These are phyloP conservation scores for Euphorbia neoarborescens DNA, from an alignment of 441 rosid genomes.

Conservation along the genomic window DNA sequence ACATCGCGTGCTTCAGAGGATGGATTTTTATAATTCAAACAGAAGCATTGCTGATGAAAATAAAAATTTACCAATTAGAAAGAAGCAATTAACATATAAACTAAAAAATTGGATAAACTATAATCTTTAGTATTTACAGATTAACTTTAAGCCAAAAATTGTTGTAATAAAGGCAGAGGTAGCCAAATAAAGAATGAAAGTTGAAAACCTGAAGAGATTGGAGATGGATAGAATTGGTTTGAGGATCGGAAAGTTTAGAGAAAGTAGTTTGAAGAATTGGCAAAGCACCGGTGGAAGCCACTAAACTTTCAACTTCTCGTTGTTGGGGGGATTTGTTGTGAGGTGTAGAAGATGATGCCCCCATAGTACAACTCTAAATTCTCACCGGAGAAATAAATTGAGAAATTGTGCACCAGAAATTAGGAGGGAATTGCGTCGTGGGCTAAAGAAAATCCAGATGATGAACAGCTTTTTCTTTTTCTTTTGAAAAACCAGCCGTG, in stretches of 20 bases:
- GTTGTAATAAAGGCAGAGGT: neutral
- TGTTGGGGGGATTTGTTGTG: conserved; percentile 34
- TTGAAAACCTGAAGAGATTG: conserved; percentile 53
- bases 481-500: too few relatives aligned
- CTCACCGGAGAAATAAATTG: neutral
- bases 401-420: neutral
- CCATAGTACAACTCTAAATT: conserved; percentile 29
- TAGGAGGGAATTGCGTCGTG: neutral
- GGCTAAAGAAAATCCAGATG: neutral
- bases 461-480: neutral
- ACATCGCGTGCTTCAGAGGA: conserved; percentile 31
- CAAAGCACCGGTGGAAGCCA: conserved; percentile 67
- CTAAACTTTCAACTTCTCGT: conserved; percentile 60
- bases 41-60: conserved; percentile 51
- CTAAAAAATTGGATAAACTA: neutral
- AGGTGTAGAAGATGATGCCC: conserved; percentile 66
- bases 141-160: neutral
- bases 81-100: neutral
- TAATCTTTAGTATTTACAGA: neutral
- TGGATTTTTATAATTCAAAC: conserved; percentile 32
- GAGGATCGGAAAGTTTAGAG: conserved; percentile 56
- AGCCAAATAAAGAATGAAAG: neutral
- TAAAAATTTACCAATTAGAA: neutral
- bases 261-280: conserved; percentile 57
- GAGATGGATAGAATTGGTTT: conserved; percentile 36